Evolutionary conservation across 2,329 filamentous ascomycete species (phyloP).

Genomic region (Colletotrichum trifolii): DNA sequence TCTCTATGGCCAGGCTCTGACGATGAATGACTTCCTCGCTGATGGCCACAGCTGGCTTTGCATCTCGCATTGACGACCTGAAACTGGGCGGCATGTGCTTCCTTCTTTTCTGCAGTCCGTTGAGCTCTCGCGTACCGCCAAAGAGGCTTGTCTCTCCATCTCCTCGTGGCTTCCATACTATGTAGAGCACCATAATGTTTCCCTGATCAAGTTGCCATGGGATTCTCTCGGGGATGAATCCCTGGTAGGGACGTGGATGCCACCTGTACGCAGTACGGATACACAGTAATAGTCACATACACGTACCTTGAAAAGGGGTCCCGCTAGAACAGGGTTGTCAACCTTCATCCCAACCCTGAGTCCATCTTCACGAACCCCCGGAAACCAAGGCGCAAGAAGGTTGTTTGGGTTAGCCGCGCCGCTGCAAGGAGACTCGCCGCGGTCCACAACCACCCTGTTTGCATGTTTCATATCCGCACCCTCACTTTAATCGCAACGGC

Average conservation of each 20-base stretch:
- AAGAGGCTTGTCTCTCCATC: too few species aligned
- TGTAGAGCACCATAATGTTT: slow-evolving; percentile 10
- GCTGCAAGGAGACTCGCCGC: slow-evolving; percentile 22
- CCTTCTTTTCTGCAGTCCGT: slow-evolving; percentile 8
- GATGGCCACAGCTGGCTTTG: slow-evolving; percentile 22
- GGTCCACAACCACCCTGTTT: slow-evolving; percentile 30
- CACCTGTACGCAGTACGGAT: too few species aligned
- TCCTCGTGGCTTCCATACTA: too few species aligned
- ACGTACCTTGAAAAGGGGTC: neutral
- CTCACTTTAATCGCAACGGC: slow-evolving; percentile 34
- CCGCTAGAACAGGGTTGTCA: slow-evolving; percentile 2
- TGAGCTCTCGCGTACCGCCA: neutral
- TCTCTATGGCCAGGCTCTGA: neutral
- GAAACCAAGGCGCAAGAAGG: slow-evolving; percentile 26
- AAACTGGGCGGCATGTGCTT: slow-evolving; percentile 31
- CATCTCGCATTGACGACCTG: slow-evolving; percentile 24
- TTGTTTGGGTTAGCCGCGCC: slow-evolving; percentile 35
- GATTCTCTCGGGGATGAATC: neutral
- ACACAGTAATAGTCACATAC: too few species aligned
- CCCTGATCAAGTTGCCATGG: slow-evolving; percentile 8
- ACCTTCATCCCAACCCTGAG: slow-evolving; percentile 18
- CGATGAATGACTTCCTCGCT: neutral
- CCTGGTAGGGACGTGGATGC: neutral
- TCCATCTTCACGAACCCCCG: slow-evolving; percentile 3
- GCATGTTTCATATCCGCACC: slow-evolving; percentile 28